phyloP scores from a whole-genome alignment of 495 filamentous ascomycete species.

The Aspergillus incahuasiensis region DNA sequence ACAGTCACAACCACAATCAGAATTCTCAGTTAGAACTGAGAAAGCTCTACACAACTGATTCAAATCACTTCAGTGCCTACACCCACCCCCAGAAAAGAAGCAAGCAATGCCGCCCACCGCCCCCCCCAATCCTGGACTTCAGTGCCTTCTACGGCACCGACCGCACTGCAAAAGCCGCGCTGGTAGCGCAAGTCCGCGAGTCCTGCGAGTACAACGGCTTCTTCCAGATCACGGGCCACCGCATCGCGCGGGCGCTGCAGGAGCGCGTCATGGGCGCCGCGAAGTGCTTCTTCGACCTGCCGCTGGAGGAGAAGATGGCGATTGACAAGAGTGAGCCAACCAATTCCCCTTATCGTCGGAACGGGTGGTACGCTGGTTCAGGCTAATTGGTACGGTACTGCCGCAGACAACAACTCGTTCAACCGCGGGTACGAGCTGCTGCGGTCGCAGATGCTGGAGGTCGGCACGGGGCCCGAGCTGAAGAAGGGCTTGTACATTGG shows the following conservation, averaged over 20 bases:
- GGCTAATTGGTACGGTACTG: neutral
- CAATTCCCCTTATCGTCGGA: no score
- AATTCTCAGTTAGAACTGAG: no score
- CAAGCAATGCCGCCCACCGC: slow-evolving; percentile 22
- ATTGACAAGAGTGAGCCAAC: slow-evolving; percentile 40
- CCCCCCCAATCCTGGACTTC: slow-evolving; percentile 35
- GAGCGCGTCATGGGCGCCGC: slow-evolving; percentile 31
- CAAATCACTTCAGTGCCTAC: no score
- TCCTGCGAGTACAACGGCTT: slow-evolving; percentile 44
- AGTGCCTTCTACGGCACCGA: slow-evolving; percentile 31
- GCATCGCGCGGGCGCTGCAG: slow-evolving; percentile 33
- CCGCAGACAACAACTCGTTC: slow-evolving; percentile 30
- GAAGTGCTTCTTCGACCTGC: slow-evolving; percentile 47
- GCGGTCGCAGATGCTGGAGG: slow-evolving; percentile 46
- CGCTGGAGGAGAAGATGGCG: slow-evolving; percentile 47
- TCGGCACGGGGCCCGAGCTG: slow-evolving; percentile 41
- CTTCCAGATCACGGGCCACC: slow-evolving; percentile 47
- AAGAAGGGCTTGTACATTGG: slow-evolving; percentile 51
- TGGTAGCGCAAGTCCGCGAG: slow-evolving; percentile 28
- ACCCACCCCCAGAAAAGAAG: no score
- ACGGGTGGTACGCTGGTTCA: no score
- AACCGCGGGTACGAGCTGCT: slow-evolving; percentile 50
- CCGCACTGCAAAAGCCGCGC: slow-evolving; percentile 24
- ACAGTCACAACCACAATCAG: no score
- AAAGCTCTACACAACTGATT: no score